Evolutionary conservation across 257 asterid genomes (phyloP).

Genomic region (Jacaranda mimosifolia): DNA sequence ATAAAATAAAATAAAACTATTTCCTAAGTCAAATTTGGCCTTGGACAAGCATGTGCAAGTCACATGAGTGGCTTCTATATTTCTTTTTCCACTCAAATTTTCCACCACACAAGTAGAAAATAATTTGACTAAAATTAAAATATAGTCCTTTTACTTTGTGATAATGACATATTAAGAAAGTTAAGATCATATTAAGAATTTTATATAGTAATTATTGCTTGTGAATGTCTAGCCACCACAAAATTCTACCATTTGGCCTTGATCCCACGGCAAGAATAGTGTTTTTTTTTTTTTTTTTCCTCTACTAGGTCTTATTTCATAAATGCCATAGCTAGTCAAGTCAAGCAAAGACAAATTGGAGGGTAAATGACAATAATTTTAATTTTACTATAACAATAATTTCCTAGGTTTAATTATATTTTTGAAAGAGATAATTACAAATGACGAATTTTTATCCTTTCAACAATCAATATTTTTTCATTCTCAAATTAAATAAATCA

Average conservation of each 20-base stretch:
- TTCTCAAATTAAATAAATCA: too few species aligned
- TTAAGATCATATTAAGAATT: constrained; percentile 1
- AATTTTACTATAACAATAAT: too few species aligned
- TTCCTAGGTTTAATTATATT: too few species aligned
- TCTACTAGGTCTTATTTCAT: too few species aligned
- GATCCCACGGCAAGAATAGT: constrained; percentile 11
- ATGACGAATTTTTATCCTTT: too few species aligned
- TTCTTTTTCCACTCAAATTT: not conserved
- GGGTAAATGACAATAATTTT: too few species aligned
- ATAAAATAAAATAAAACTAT: not conserved
- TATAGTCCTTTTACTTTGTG: constrained; percentile 4
- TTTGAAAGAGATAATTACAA: too few species aligned
- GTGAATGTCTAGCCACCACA: constrained; percentile 35
- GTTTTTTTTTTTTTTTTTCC: not conserved
- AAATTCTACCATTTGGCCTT: constrained; percentile 27
- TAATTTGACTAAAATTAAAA: constrained; percentile 12
- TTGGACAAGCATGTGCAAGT: constrained; percentile 30
- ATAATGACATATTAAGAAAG: constrained; percentile 27
- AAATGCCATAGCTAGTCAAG: too few species aligned
- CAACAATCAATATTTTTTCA: too few species aligned
- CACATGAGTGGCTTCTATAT: not conserved
- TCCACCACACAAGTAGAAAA: constrained; percentile 20
- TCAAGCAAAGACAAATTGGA: too few species aligned
- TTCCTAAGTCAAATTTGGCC: constrained; percentile 28
- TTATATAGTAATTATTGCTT: constrained; percentile 32